These are phyloP conservation scores for Colletotrichum gloeosporioides DNA, from an alignment of 2,329 filamentous ascomycete species.

Conservation along the genomic window DNA sequence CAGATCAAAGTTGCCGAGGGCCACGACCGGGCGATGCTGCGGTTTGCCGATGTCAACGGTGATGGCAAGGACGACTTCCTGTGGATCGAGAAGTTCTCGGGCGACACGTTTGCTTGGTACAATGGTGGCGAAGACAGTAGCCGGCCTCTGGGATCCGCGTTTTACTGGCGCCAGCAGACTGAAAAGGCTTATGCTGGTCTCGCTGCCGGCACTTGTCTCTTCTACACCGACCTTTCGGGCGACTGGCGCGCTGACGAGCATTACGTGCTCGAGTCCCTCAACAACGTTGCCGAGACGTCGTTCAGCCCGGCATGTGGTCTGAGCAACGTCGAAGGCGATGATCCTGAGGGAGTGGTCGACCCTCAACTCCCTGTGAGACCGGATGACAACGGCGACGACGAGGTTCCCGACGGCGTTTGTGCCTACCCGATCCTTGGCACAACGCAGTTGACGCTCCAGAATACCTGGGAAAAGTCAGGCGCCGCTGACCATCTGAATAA, in stretches of 20 bases:
- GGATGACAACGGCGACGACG: background rate
- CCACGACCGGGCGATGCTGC: conserved; percentile 38
- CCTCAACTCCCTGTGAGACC: background rate
- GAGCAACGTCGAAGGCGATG: background rate
- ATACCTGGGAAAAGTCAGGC: background rate
- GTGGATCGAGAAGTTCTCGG: conserved; percentile 39
- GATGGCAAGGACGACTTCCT: conserved; percentile 40
- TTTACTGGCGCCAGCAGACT: background rate
- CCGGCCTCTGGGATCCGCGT: background rate
- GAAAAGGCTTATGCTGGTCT: background rate
- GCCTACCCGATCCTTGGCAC: background rate
- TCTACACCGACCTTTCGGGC: background rate
- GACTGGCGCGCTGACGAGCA: background rate
- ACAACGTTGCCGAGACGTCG: background rate
- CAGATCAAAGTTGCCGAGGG: conserved; percentile 33
- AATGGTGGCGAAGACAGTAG: conserved; percentile 24
- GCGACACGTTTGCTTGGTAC: conserved; percentile 33
- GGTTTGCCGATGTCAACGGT: conserved; percentile 43
- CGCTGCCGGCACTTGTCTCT: background rate
- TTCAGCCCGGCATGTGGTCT: background rate
- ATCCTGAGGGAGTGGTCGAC: background rate
- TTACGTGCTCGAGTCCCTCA: background rate
- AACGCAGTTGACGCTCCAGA: background rate
- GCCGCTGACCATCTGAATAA: background rate
- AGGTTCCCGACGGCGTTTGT: background rate